Evolutionary conservation across 202 grass and related monocot species (phyloP).

Genomic region (Musa balbisiana): DNA sequence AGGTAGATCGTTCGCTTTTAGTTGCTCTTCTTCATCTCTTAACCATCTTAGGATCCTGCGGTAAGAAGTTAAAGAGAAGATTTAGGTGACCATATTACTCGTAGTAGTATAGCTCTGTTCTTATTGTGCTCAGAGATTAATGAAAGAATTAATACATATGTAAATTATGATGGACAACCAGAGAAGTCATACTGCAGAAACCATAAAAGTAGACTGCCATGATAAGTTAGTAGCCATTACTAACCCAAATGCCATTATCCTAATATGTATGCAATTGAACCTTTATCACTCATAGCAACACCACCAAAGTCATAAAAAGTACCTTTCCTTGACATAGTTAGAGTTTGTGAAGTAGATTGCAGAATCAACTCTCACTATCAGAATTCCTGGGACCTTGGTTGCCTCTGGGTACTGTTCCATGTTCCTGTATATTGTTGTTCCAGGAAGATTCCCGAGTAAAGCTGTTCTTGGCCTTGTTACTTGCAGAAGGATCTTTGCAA

Average conservation of each 20-base stretch:
- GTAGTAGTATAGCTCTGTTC: too few relatives aligned
- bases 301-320: neutral
- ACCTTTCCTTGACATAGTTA: slow-evolving; percentile 90
- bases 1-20: slow-evolving; percentile 32
- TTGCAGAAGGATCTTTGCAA: slow-evolving; percentile 98
- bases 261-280: too few relatives aligned
- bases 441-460: slow-evolving; percentile 75
- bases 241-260: too few relatives aligned
- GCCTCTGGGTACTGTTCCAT: slow-evolving; percentile 79
- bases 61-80: neutral
- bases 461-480: slow-evolving; percentile 86
- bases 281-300: too few relatives aligned
- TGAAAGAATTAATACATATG: too few relatives aligned
- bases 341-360: slow-evolving; percentile 97
- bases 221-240: too few relatives aligned
- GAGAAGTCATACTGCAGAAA: too few relatives aligned
- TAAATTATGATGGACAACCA: too few relatives aligned
- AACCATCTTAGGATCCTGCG: slow-evolving; percentile 86
- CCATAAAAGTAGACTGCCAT: too few relatives aligned
- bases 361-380: slow-evolving; percentile 83
- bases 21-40: slow-evolving; percentile 57
- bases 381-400: slow-evolving; percentile 60
- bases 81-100: too few relatives aligned
- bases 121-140: too few relatives aligned
- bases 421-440: slow-evolving; percentile 83